phyloP scores from a whole-genome alignment of 106 monocot species.

The Acorus gramineus region DNA sequence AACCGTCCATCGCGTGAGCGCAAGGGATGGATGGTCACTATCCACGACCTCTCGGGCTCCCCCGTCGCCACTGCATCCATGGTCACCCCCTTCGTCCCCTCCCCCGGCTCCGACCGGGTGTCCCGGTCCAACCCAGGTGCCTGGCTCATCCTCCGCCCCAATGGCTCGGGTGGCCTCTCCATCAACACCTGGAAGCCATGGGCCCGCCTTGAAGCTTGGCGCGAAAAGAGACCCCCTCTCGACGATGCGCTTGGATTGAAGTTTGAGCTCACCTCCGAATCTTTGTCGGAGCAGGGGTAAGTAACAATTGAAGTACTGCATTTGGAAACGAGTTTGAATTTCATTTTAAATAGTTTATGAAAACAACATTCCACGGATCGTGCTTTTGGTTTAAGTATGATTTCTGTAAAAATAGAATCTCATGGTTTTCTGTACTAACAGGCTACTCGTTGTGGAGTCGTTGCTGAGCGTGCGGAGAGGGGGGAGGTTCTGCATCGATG shows the following conservation, averaged over 20 bases:
- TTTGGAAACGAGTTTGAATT: no score
- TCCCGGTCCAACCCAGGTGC: conserved; percentile 75
- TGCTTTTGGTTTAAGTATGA: no score
- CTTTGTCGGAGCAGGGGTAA: not conserved
- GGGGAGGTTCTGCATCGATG: conserved; percentile 49
- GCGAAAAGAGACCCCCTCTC: conserved; percentile 33
- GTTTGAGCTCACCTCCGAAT: conserved; percentile 41
- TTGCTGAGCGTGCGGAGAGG: conserved; percentile 38
- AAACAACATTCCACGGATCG: no score
- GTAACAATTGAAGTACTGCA: no score
- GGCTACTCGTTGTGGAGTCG: conserved; percentile 44
- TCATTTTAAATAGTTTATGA: no score
- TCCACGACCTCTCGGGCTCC: conserved; percentile 85
- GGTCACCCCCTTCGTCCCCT: conserved; percentile 82
- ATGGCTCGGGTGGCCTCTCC: conserved; percentile 11
- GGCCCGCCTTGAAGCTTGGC: conserved; percentile 83
- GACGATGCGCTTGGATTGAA: conserved; percentile 45
- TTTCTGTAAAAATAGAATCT: no score
- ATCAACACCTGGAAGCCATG: conserved; percentile 59
- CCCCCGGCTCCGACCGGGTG: conserved; percentile 65
- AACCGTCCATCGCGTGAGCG: conserved; percentile 19
- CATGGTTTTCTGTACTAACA: not conserved
- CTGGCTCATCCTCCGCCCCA: conserved; percentile 65
- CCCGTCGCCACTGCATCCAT: conserved; percentile 78
- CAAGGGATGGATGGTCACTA: conserved; percentile 92